Evolutionary conservation across 2,329 filamentous ascomycete species (phyloP), one percentile per base, ranked within the genome.

Genomic region (Sclerotinia trifoliorum): DNA sequence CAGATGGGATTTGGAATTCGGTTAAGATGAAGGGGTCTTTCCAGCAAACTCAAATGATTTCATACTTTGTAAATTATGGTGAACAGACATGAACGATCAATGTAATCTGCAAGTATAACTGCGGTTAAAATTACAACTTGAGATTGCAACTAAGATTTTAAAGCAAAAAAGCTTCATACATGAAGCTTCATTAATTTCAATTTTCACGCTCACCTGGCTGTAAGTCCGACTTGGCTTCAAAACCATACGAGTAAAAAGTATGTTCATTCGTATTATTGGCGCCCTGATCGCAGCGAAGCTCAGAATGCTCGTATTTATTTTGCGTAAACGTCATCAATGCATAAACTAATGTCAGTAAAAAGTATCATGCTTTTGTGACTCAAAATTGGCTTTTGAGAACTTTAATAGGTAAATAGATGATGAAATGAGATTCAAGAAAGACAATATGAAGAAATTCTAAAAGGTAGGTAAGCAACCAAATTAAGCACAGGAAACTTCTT

Each of bases 21-120:
- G 60, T 52, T 63, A 63, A 63, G 29, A 63, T 63, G 60, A 62
- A 62, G 46, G 60, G 60, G 60, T n/a, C 42, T 8, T 29, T 24
- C 15, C 26, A 8, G n/a, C 19, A 35, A 35, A 35, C 55, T 57
- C 55, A 39, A 39, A 42, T 15, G 13, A 15, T 15, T 42, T 35
- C 19, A 48, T 48, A 48, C 58, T n/a, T 19, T 15, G 3, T 39
- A 48, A 39, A 63, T 21, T 51, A n/a, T 13, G 10, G 32, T 29
- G 26, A 48, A 32, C 19, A 62, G 46, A 19, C 46, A 35, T 62
- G 35, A 24, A 35, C 7, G n/a, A 15, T 35, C 26, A 49, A 61
- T n/a, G 51, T 29, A 32, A 29, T 54, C 19, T 26, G 29, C 26
- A 61, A 48, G 8, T 32, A 48, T 21, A 61, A 61, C 17, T 46